Conservation (phyloP, 345 rosid genomes). For the Lepidium didymum region DNA sequence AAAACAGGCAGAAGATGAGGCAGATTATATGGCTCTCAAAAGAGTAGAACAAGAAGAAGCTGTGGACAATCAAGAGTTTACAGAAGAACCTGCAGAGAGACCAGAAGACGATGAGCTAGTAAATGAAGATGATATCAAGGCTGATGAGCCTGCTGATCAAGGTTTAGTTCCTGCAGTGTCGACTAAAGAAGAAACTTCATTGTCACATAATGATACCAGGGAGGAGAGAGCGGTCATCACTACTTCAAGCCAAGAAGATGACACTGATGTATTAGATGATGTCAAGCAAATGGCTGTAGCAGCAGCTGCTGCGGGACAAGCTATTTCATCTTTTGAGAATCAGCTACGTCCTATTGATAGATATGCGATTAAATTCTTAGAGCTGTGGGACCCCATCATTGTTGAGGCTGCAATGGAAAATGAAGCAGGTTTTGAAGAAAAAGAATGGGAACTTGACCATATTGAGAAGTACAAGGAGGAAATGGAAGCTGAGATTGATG, state of each 20-base stretch:
- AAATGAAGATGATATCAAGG: slow-evolving; percentile 72
- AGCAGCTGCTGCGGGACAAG: slow-evolving; percentile 90
- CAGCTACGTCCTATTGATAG: slow-evolving; percentile 91
- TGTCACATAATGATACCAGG: slow-evolving; percentile 27
- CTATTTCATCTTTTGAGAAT: slow-evolving; percentile 77
- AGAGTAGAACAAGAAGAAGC: slow-evolving; percentile 98
- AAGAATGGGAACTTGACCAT: slow-evolving; percentile 96
- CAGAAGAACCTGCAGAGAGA: slow-evolving; percentile 86
- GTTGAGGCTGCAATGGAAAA: slow-evolving; percentile 65
- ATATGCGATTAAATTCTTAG: slow-evolving; percentile 79
- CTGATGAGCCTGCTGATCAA: slow-evolving; percentile 69
- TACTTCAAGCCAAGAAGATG: slow-evolving; percentile 71
- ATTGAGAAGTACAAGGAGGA: slow-evolving; percentile 95
- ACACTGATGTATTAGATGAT: slow-evolving; percentile 79
- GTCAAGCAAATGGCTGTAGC: slow-evolving; percentile 96
- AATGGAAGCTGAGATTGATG: slow-evolving; percentile 99
- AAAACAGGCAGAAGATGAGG: slow-evolving; percentile 96
- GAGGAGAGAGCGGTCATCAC: slow-evolving; percentile 54
- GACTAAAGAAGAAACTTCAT: slow-evolving; percentile 36
- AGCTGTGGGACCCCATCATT: slow-evolving; percentile 93
- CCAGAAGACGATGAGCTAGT: slow-evolving; percentile 87
- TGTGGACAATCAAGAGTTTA: slow-evolving; percentile 96
- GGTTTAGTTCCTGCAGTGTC: slow-evolving; percentile 30
- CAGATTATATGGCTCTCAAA: slow-evolving; percentile 99
- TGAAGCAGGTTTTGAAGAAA: slow-evolving; percentile 73